Percentiles rank a stretch among this genome's conserved stretches.
Evolutionary conservation across 768 basidiomycete species (phyloP).

Genomic region (Rhodocollybia butyracea): DNA sequence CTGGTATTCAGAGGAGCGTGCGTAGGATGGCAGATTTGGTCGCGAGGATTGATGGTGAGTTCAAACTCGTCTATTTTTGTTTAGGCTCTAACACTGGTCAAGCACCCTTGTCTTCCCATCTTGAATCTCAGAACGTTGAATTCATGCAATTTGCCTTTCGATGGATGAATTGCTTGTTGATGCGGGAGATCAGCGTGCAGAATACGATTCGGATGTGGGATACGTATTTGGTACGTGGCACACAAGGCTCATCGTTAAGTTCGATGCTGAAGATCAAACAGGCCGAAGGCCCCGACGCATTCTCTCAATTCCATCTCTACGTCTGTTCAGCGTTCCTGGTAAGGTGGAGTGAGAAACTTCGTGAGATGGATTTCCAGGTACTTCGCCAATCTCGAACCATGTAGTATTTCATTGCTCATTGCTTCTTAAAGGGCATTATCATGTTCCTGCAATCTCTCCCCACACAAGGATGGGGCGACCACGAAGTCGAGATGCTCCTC

Average conservation of each 20-base stretch:
- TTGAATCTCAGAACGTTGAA: slow-evolving; percentile 90
- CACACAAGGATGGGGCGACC: slow-evolving; percentile 92
- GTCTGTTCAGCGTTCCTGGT: slow-evolving; percentile 98
- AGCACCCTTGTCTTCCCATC: slow-evolving; percentile 87
- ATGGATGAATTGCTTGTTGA: slow-evolving; percentile 99
- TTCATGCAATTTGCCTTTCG: slow-evolving; percentile 99
- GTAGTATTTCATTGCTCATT: neutral
- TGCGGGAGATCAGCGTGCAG: slow-evolving; percentile 95
- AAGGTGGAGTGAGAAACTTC: slow-evolving; percentile 89
- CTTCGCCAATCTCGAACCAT: no score
- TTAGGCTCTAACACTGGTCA: neutral
- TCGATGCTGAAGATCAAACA: slow-evolving; percentile 26
- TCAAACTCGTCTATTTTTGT: slow-evolving; percentile 5
- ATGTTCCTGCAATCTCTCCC: slow-evolving; percentile 96
- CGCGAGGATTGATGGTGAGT: slow-evolving; percentile 78
- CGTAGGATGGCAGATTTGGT: slow-evolving; percentile 93
- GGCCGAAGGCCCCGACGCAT: slow-evolving; percentile 97
- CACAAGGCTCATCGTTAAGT: neutral
- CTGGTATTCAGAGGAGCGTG: slow-evolving; percentile 93
- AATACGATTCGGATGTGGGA: slow-evolving; percentile 99
- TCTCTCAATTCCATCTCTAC: slow-evolving; percentile 98
- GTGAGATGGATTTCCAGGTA: slow-evolving; percentile 98
- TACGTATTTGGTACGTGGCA: slow-evolving; percentile 81
- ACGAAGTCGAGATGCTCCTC: slow-evolving; percentile 92
- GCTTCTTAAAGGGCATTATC: slow-evolving; percentile 77